A percentile compares a stretch with the other conserved stretches of the same genome.
Conservation (phyloP, 805 yeast species). For the Pichia occidentalis region DNA sequence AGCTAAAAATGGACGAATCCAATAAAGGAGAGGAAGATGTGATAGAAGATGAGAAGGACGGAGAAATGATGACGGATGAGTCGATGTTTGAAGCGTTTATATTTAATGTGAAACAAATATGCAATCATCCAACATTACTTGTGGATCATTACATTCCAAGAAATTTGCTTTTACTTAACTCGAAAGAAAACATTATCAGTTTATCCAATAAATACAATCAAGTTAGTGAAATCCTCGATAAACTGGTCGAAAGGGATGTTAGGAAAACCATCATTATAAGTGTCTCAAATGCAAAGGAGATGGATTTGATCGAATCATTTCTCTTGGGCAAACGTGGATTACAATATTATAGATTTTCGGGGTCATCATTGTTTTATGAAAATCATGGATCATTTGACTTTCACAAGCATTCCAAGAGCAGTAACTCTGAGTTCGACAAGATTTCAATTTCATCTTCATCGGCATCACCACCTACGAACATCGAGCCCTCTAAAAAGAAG, state of each 20-base stretch:
- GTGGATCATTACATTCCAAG: conserved; percentile 77
- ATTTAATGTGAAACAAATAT: conserved; percentile 42
- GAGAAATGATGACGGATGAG: conserved; percentile 15
- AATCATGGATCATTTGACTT: conserved; percentile 30
- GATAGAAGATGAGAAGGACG: background rate
- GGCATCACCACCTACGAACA: too few relatives aligned
- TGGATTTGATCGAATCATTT: conserved; percentile 74
- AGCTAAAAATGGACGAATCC: conserved; percentile 4
- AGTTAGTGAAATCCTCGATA: conserved; percentile 44
- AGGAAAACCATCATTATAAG: conserved; percentile 37
- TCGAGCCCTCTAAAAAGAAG: conserved; percentile 2
- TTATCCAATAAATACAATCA: conserved; percentile 56
- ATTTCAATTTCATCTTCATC: conserved; percentile 1
- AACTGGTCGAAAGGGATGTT: conserved; percentile 23
- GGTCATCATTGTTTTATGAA: conserved; percentile 42
- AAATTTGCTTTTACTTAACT: conserved; percentile 57
- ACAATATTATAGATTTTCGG: conserved; percentile 61
- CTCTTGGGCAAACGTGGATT: conserved; percentile 61
- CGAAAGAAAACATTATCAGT: conserved; percentile 45
- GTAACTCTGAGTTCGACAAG: conserved; percentile 1
- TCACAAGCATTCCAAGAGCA: conserved; percentile 16
- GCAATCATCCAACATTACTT: conserved; percentile 62
- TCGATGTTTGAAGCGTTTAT: conserved; percentile 38
- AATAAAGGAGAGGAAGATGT: background rate
- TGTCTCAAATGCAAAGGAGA: conserved; percentile 58